Percentiles rank a stretch among this genome's conserved stretches.
Evolutionary conservation across 331 rosid species (phyloP).

Genomic region (Quercus lobata): DNA sequence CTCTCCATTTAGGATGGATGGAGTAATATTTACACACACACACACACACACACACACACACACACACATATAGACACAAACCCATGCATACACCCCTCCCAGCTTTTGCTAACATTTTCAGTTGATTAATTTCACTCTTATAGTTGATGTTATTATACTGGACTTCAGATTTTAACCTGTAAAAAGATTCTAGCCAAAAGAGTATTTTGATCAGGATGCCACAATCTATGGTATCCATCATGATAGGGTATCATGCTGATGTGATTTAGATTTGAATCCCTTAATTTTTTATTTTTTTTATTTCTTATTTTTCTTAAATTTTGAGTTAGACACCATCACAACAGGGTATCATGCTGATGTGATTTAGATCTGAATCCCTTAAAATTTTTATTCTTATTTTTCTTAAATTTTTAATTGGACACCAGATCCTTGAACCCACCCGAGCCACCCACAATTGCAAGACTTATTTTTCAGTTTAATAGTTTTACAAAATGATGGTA

Average conservation of each 20-base stretch:
- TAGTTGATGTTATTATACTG: not conserved
- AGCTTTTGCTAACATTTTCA: not conserved
- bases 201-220: not conserved
- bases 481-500: not conserved
- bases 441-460: not conserved
- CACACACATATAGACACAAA: too few species aligned
- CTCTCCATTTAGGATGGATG: not conserved
- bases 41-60: too few species aligned
- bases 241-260: not conserved
- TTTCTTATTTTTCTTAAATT: not conserved
- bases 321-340: not conserved
- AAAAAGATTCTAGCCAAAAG: not conserved
- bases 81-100: too few species aligned
- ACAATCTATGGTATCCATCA: not conserved
- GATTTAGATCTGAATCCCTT: not conserved
- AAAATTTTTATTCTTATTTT: not conserved
- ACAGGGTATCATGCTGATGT: not conserved
- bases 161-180: not conserved
- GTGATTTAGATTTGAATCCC: not conserved
- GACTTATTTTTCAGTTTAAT: not conserved
- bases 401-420: not conserved
- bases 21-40: not conserved
- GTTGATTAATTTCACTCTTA: not conserved
- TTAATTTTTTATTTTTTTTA: too few species aligned
- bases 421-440: not conserved